These are phyloP conservation scores for Penicillium ochrochloron DNA, from an alignment of 495 filamentous ascomycete genomes.

Conservation along the genomic window DNA sequence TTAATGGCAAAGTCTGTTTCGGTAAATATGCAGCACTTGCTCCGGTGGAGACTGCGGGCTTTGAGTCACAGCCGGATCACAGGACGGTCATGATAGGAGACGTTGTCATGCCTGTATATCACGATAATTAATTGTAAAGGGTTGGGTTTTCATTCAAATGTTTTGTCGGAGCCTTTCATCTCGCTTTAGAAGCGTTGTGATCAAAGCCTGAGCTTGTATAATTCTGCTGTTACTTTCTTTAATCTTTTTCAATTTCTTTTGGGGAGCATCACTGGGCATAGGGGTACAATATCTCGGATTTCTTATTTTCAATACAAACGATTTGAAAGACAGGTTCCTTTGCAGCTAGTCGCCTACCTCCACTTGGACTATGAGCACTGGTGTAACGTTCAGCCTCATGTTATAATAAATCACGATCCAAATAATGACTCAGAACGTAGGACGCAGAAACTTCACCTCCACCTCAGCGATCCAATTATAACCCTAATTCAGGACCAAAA, in stretches of 20 bases:
- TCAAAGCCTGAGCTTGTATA: not conserved
- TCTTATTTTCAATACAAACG: not conserved
- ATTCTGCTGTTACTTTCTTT: not conserved
- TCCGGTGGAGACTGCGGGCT: slow-evolving; percentile 19
- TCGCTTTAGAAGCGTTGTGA: not conserved
- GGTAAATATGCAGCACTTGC: slow-evolving; percentile 70
- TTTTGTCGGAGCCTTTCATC: not conserved
- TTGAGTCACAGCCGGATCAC: slow-evolving; percentile 27
- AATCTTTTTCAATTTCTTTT: not conserved
- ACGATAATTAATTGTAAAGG: slow-evolving; percentile 17
- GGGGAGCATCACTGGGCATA: not conserved
- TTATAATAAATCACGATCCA: not conserved
- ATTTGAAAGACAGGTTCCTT: not conserved
- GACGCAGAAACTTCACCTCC: not conserved
- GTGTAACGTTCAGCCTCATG: not conserved
- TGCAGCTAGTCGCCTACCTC: not conserved
- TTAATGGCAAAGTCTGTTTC: slow-evolving; percentile 83
- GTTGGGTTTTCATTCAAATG: not conserved
- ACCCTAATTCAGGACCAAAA: not conserved
- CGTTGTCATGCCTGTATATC: slow-evolving; percentile 40
- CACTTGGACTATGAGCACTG: not conserved
- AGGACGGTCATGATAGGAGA: slow-evolving; percentile 51
- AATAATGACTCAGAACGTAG: not conserved
- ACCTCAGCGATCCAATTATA: not conserved
- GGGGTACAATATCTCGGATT: not conserved